These are phyloP conservation scores for Tolypocladium tropicale DNA, from an alignment of 2,329 filamentous ascomycete species.

Conservation along the genomic window DNA sequence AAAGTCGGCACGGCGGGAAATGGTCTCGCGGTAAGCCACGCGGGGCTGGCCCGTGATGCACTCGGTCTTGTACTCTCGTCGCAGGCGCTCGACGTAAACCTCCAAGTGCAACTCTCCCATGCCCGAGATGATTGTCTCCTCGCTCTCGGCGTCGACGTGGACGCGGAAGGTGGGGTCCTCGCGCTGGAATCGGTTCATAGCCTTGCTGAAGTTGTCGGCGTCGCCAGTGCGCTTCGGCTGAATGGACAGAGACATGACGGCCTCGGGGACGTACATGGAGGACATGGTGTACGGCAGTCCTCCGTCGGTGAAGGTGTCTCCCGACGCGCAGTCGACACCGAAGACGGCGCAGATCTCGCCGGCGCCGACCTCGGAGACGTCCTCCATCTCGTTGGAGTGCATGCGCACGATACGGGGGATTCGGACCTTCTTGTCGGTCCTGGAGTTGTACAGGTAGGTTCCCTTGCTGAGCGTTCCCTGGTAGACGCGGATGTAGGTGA, in stretches of 20 bases:
- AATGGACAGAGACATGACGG: slow-evolving; percentile 96
- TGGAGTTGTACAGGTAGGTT: slow-evolving; percentile 83
- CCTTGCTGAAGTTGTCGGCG: slow-evolving; percentile 90
- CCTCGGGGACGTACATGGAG: slow-evolving; percentile 96
- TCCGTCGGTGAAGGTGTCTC: slow-evolving; percentile 96
- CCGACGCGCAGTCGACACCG: slow-evolving; percentile 93
- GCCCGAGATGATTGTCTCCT: slow-evolving; percentile 95
- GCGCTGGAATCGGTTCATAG: slow-evolving; percentile 96
- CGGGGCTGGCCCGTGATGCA: slow-evolving; percentile 93
- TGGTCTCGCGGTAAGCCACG: slow-evolving; percentile 93
- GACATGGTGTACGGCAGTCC: slow-evolving; percentile 89
- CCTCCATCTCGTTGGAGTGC: slow-evolving; percentile 99
- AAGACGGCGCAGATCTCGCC: slow-evolving; percentile 99
- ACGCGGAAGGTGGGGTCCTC: slow-evolving; percentile 98
- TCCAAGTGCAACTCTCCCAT: slow-evolving; percentile 97
- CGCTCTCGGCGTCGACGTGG: slow-evolving; percentile 80
- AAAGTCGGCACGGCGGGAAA: slow-evolving; percentile 69
- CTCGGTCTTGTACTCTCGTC: slow-evolving; percentile 92
- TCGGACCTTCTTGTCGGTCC: slow-evolving; percentile 91
- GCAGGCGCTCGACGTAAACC: slow-evolving; percentile 95
- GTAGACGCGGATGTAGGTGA: slow-evolving; percentile 98
- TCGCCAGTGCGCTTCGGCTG: slow-evolving; percentile 91
- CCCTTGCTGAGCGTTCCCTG: slow-evolving; percentile 87
- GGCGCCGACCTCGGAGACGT: slow-evolving; percentile 82
- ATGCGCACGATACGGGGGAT: slow-evolving; percentile 96